phyloP scores from a whole-genome alignment of 106 monocot genomes.

The Dendrobium chrysotoxum region DNA sequence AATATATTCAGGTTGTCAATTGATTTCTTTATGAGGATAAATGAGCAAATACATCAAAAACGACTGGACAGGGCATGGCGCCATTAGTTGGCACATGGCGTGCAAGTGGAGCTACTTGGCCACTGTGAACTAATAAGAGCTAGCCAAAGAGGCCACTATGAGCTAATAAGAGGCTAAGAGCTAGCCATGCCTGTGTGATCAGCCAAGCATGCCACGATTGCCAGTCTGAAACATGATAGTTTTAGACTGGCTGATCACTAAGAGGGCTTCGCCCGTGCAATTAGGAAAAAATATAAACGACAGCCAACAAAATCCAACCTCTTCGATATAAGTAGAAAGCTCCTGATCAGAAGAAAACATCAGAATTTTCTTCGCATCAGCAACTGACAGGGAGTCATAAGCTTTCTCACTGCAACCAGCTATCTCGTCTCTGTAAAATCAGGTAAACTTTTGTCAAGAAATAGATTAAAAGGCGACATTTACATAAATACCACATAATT shows the following conservation, averaged over 20 bases:
- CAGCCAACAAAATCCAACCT: slow-evolving; percentile 26
- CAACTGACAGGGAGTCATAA: slow-evolving; percentile 69
- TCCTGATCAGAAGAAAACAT: slow-evolving; percentile 86
- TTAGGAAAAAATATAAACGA: no score
- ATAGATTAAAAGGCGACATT: neutral
- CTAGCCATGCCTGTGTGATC: no score
- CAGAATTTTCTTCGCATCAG: slow-evolving; percentile 76
- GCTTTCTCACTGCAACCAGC: slow-evolving; percentile 98
- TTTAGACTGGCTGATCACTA: neutral
- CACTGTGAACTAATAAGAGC: no score
- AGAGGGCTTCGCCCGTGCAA: neutral
- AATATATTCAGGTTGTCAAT: no score
- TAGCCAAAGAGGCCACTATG: no score
- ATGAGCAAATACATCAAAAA: no score
- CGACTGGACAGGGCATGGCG: no score
- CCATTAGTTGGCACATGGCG: no score
- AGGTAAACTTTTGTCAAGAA: neutral
- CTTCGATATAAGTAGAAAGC: slow-evolving; percentile 55
- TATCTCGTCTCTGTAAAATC: slow-evolving; percentile 75
- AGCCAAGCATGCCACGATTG: neutral
- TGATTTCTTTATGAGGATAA: no score
- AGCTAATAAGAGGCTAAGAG: no score
- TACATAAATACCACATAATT: no score
- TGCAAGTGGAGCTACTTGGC: no score
- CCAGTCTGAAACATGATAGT: neutral